These are phyloP conservation scores for Metrosideros polymorpha DNA, from an alignment of 441 rosid species.

Conservation along the genomic window DNA sequence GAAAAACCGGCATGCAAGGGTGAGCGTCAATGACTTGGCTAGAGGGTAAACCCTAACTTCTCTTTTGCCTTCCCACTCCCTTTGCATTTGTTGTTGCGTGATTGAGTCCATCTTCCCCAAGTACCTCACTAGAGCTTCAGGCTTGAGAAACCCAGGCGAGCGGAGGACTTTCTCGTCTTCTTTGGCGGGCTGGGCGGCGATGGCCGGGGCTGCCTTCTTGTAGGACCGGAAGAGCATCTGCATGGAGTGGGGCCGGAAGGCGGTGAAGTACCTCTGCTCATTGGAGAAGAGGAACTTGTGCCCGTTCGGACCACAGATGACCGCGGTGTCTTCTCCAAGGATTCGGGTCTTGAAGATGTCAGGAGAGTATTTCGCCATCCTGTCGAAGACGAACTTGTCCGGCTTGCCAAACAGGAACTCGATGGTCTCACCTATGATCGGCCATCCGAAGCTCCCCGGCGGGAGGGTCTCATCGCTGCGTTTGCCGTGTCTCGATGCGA, in stretches of 20 bases:
- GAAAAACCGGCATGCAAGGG: constrained; percentile 13
- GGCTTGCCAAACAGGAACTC: constrained; percentile 15
- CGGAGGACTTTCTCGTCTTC: constrained; percentile 8
- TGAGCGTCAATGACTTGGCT: constrained; percentile 8
- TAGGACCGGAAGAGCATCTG: constrained; percentile 11
- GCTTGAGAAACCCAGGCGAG: constrained; percentile 12
- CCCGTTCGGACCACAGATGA: constrained; percentile 12
- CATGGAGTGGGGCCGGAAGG: constrained; percentile 8
- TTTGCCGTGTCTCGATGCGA: neutral
- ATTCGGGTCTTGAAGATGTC: constrained; percentile 15
- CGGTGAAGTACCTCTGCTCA: constrained; percentile 12
- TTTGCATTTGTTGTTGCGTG: constrained; percentile 5
- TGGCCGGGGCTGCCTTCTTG: neutral
- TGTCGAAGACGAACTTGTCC: constrained; percentile 8
- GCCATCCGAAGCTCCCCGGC: constrained; percentile 17
- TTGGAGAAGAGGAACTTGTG: constrained; percentile 17
- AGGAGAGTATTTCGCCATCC: constrained; percentile 11
- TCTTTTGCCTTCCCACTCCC: constrained; percentile 8
- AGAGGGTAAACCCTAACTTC: neutral
- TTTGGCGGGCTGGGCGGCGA: neutral
- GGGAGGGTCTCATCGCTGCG: neutral
- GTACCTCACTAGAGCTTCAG: constrained; percentile 10
- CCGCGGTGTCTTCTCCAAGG: constrained; percentile 11
- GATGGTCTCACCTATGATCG: constrained; percentile 8
- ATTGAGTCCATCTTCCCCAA: constrained; percentile 12